A percentile compares a stretch with the other conserved stretches of the same genome.
Conservation (phyloP, 2,329 filamentous ascomycete genomes). For the Aspergillus intermedius region DNA sequence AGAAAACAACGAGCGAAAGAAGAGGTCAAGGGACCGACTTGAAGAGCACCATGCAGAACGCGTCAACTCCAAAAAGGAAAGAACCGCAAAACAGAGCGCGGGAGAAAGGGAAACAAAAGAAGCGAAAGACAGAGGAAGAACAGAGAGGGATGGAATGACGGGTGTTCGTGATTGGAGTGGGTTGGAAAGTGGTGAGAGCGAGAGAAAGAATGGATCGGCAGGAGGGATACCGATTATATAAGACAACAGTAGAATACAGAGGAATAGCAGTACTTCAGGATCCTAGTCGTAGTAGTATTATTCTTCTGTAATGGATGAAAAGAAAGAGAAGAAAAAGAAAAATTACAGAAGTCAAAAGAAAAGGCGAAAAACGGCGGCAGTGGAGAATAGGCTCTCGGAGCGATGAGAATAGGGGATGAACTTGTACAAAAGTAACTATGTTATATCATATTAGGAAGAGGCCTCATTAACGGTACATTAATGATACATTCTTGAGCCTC, state of each 20-base stretch:
- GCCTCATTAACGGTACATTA: too few relatives aligned
- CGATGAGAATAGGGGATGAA: too few relatives aligned
- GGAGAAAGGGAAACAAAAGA: neutral
- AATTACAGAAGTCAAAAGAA: too few relatives aligned
- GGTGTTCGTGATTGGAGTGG: constrained; percentile 1
- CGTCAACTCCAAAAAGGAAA: neutral
- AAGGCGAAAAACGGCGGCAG: too few relatives aligned
- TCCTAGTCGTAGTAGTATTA: too few relatives aligned
- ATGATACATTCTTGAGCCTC: too few relatives aligned
- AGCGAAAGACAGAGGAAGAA: neutral
- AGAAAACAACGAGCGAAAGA: neutral
- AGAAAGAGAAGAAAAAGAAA: neutral
- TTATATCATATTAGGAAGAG: too few relatives aligned
- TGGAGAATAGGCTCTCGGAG: too few relatives aligned
- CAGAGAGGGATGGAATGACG: neutral
- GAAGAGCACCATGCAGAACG: too few relatives aligned
- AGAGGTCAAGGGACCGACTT: neutral
- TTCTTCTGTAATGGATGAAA: neutral
- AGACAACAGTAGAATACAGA: neutral
- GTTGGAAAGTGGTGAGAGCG: constrained; percentile 1
- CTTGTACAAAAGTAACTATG: too few relatives aligned
- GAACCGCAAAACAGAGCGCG: neutral
- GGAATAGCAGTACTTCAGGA: neutral
- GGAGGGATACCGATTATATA: constrained; percentile 17
- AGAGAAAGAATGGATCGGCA: constrained; percentile 30